Evolutionary conservation across 106 monocot genomes (phyloP).

Genomic region (Acanthochlamys bracteata): DNA sequence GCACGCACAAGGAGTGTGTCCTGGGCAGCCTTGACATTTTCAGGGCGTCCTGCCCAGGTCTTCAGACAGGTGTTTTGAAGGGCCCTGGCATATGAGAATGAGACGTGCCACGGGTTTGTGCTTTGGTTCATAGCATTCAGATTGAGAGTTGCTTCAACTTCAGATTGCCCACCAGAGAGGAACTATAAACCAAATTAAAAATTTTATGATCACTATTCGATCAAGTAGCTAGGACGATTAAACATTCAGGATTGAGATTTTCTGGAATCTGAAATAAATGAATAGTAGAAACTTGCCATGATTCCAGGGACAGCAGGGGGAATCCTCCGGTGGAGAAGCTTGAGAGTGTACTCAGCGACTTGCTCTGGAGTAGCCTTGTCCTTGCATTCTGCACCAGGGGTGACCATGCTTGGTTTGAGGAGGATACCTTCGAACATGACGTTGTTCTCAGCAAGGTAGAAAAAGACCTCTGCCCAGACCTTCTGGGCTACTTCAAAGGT

Average conservation of each 20-base stretch:
- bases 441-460: slow-evolving; percentile 68
- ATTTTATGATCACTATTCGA: too few relatives aligned
- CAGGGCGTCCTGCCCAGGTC: slow-evolving; percentile 67
- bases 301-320: slow-evolving; percentile 74
- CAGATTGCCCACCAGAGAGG: slow-evolving; percentile 74
- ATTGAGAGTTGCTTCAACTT: slow-evolving; percentile 76
- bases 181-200: slow-evolving; percentile 36
- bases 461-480: slow-evolving; percentile 78
- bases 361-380: slow-evolving; percentile 53
- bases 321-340: slow-evolving; percentile 63
- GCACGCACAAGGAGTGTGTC: slow-evolving; percentile 45
- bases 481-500: slow-evolving; percentile 62
- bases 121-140: slow-evolving; percentile 81
- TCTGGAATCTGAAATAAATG: neutral
- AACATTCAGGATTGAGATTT: neutral
- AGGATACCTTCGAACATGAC: slow-evolving; percentile 75
- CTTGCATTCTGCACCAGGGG: slow-evolving; percentile 68
- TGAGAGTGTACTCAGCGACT: slow-evolving; percentile 58
- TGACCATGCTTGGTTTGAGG: slow-evolving; percentile 81
- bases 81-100: slow-evolving; percentile 70
- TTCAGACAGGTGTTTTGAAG: slow-evolving; percentile 81
- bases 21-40: slow-evolving; percentile 76
- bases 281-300: slow-evolving; percentile 33
- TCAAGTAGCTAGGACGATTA: too few relatives aligned
- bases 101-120: slow-evolving; percentile 76